Conservation (phyloP, 768 basidiomycete species). For the Mycena olivaceomarginata region DNA sequence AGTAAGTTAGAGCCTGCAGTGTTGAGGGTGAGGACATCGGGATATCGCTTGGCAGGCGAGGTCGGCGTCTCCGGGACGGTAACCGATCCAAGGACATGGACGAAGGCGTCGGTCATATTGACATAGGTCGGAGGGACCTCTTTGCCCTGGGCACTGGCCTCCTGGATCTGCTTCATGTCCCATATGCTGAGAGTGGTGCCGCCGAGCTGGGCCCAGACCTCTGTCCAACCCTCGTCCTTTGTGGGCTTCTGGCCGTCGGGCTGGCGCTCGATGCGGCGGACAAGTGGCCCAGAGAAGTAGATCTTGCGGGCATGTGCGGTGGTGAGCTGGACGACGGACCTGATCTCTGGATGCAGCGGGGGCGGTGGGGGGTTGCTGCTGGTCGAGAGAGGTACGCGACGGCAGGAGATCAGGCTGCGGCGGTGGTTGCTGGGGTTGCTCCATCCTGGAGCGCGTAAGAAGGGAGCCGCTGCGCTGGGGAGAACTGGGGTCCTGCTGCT, state of each 20-base stretch:
- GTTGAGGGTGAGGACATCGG: slow-evolving; percentile 92
- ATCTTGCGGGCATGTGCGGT: slow-evolving; percentile 89
- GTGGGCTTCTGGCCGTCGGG: slow-evolving; percentile 81
- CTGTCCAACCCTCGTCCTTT: slow-evolving; percentile 88
- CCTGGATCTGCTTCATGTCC: slow-evolving; percentile 93
- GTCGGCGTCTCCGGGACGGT: slow-evolving; percentile 74
- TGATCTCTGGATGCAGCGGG: slow-evolving; percentile 87
- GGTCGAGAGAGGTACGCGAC: slow-evolving; percentile 44
- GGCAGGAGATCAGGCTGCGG: slow-evolving; percentile 47
- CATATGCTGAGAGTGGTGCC: slow-evolving; percentile 93
- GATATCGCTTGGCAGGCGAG: slow-evolving; percentile 74
- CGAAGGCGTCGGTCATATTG: slow-evolving; percentile 92
- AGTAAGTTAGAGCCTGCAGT: slow-evolving; percentile 95
- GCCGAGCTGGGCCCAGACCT: slow-evolving; percentile 93
- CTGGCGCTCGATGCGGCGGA: slow-evolving; percentile 85
- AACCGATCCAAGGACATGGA: slow-evolving; percentile 86
- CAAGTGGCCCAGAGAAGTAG: slow-evolving; percentile 90
- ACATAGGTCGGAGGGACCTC: slow-evolving; percentile 93
- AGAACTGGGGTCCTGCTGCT: not conserved
- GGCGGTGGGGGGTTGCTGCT: slow-evolving; percentile 55
- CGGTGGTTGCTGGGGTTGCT: slow-evolving; percentile 46
- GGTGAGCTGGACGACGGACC: slow-evolving; percentile 85
- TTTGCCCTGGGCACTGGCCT: slow-evolving; percentile 85
- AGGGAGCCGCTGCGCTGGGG: slow-evolving; percentile 39
- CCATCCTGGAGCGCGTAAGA: slow-evolving; percentile 34